Evolutionary conservation across 1,139 yeast species (phyloP), one percentile per base, ranked within the genome.

Genomic region (Debaryomyces sp.): DNA sequence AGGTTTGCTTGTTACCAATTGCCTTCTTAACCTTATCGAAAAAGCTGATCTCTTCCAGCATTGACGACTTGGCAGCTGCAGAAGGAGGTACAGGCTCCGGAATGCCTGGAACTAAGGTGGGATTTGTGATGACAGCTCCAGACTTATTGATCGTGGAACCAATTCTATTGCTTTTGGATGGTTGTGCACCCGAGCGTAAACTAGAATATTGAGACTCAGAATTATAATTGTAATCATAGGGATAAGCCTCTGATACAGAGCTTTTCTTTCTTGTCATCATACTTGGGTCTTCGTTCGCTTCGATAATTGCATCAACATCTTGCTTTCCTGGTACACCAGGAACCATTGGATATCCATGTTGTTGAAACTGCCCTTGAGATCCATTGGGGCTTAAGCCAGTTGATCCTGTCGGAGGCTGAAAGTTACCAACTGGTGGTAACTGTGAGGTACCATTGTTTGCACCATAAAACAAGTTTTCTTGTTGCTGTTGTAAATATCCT

Each of bases 381-480:
- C 59, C 62, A 37, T 57, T 57, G 4, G 71, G 67, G 49, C 66
- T 62, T 41, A 67, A 61, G 2, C 72, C 73, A 36, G 70, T 61
- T 7, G 70, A 65, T 35, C 75, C 72, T 17, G 81, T 61, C 18
- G 91, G 92, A 9, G 97, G 96, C 32, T 95, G 96, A 66, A 94
- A 94, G 63, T 86, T 92, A 6, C 99, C 99, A 35, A 94, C 92
- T 6, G 99, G 98, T 15, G 99, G 99, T 51, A 94, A 76, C 57
- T 89, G 92, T 13, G 77, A 61, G 10, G 67, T 62, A 15, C 68
- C 70, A 44, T 64, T 64, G 15, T 33, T 39, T 15, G 54, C 57
- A 41, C 59, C 60, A 44, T 60, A 67, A 41, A 45, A 55, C 15
- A 56, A 61, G 41, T 56, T 65, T 15, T 61, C 64, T 38, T 64